Percentiles rank a stretch among this genome's conserved stretches.
phyloP scores from a whole-genome alignment of 169 alveolate genomes.

The Plasmodium gonderi region DNA sequence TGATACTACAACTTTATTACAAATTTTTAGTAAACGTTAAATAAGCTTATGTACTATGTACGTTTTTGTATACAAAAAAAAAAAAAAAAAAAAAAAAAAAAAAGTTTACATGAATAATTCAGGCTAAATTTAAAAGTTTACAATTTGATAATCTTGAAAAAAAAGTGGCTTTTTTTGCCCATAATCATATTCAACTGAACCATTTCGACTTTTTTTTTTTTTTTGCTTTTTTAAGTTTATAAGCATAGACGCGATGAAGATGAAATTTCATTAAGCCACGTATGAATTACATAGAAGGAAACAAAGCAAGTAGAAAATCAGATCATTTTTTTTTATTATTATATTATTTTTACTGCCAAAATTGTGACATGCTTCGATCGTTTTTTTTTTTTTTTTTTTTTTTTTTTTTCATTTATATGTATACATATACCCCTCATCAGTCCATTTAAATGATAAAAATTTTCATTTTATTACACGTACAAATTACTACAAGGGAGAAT shows the following conservation, averaged over 20 bases:
- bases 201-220: background rate
- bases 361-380: too few relatives aligned
- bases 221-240: too few relatives aligned
- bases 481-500: conserved; percentile 61
- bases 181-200: background rate
- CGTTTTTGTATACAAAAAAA: background rate
- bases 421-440: too few relatives aligned
- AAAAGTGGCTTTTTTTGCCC: background rate
- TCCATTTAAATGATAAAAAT: too few relatives aligned
- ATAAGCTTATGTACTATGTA: background rate
- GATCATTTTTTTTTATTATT: background rate
- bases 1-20: too few relatives aligned
- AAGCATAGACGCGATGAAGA: too few relatives aligned
- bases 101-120: background rate
- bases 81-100: too few relatives aligned
- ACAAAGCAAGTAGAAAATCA: background rate
- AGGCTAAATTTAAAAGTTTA: background rate
- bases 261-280: background rate
- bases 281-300: background rate
- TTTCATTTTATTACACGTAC: background rate
- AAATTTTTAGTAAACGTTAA: background rate
- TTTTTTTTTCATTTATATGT: too few relatives aligned
- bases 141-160: background rate
- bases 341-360: background rate
- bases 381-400: too few relatives aligned